A percentile compares a stretch with the other conserved stretches of the same genome.
phyloP scores from a whole-genome alignment of 495 filamentous ascomycete species.

The Emericellopsis terricola region DNA sequence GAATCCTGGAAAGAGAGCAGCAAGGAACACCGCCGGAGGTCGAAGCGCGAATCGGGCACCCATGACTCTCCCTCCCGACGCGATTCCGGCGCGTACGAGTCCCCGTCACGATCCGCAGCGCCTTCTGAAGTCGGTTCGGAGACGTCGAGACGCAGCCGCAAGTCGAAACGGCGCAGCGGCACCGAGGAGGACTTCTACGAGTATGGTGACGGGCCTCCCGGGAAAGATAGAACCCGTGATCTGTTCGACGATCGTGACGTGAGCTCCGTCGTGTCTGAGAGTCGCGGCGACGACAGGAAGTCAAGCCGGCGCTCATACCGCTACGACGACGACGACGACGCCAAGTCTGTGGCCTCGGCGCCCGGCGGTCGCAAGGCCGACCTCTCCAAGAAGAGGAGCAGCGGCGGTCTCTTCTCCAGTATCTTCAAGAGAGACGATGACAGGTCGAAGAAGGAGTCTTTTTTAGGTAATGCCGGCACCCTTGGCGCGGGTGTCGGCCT shows the following conservation, averaged over 20 bases:
- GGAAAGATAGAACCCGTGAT: constrained; percentile 12
- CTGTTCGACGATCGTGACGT: constrained; percentile 17
- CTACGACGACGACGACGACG: constrained; percentile 17
- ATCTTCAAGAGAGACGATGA: constrained; percentile 4
- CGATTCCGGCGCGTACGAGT: constrained; percentile 10
- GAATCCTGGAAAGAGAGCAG: too few relatives aligned
- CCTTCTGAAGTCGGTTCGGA: constrained; percentile 8
- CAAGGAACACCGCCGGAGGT: too few relatives aligned
- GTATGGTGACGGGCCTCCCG: constrained; percentile 9
- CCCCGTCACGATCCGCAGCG: constrained; percentile 10
- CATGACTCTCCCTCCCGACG: too few relatives aligned
- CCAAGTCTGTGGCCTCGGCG: constrained; percentile 19
- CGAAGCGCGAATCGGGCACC: too few relatives aligned
- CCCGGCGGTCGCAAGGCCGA: constrained; percentile 7
- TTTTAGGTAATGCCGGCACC: constrained; percentile 46
- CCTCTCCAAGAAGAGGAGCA: constrained; percentile 4
- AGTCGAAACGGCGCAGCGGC: constrained; percentile 6
- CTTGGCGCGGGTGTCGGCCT: constrained; percentile 42
- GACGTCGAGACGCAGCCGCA: constrained; percentile 4
- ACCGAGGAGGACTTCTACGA: constrained; percentile 5
- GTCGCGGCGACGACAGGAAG: constrained; percentile 13
- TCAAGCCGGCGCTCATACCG: constrained; percentile 10
- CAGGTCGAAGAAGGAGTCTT: constrained; percentile 26
- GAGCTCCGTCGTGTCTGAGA: constrained; percentile 24
- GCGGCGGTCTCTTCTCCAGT: not conserved